Evolutionary conservation across 345 rosid genomes (phyloP).

Genomic region (Bruguiera parviflora): DNA sequence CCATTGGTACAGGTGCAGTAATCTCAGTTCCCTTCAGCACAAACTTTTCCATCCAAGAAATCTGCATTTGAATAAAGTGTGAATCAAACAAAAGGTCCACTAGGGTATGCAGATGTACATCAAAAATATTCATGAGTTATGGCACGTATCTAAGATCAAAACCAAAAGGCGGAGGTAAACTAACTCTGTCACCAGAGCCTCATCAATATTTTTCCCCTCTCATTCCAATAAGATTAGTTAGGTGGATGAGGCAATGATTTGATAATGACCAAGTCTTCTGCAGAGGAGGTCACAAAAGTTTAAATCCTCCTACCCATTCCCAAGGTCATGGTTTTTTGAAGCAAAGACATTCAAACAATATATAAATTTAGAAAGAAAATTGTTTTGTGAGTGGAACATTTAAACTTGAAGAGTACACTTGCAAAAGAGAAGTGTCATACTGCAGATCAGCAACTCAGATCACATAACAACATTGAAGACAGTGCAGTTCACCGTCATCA

Average conservation of each 20-base stretch:
- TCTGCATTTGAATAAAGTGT: slow-evolving; percentile 44
- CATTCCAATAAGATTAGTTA: neutral
- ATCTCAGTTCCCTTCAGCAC: slow-evolving; percentile 91
- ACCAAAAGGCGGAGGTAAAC: neutral
- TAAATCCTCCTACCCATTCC: slow-evolving; percentile 1
- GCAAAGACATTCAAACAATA: too few relatives aligned
- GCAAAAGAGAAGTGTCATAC: neutral
- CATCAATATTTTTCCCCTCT: neutral
- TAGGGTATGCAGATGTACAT: neutral
- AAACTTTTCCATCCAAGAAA: slow-evolving; percentile 99
- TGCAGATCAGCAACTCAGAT: slow-evolving; percentile 3
- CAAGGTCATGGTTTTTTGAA: neutral
- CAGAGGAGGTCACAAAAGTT: neutral
- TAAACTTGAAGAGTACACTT: neutral
- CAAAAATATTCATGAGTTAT: slow-evolving; percentile 8
- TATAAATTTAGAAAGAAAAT: neutral
- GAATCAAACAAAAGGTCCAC: slow-evolving; percentile 8
- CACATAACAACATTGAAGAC: neutral
- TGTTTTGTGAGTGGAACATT: neutral
- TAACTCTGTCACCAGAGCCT: neutral
- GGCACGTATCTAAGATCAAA: neutral
- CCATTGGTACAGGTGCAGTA: slow-evolving; percentile 97
- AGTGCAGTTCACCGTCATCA: neutral
- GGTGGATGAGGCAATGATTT: too few relatives aligned
- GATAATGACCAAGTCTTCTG: neutral